A percentile compares a stretch with the other conserved stretches of the same genome.
phyloP scores from a whole-genome alignment of 208 protist species.

The Crithidia bombi region DNA sequence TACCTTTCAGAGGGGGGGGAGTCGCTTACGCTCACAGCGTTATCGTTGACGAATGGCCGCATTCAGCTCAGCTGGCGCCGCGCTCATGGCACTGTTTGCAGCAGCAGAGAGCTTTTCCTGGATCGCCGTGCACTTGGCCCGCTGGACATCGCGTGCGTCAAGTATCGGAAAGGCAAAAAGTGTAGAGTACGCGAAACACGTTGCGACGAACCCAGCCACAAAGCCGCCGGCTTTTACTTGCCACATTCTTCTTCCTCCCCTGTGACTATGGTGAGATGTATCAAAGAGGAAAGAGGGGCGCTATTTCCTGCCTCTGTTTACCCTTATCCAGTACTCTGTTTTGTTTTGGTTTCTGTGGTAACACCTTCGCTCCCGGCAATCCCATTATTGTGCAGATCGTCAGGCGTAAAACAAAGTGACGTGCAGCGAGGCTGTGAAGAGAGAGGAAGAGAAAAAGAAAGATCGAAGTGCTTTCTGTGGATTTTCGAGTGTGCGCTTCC shows the following conservation, averaged over 20 bases:
- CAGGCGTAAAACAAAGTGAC: too few species aligned
- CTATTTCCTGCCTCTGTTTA: too few species aligned
- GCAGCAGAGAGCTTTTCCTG: conserved; percentile 37
- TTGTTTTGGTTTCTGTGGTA: too few species aligned
- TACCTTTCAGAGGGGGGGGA: too few species aligned
- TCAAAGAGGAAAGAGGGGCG: too few species aligned
- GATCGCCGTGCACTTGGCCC: conserved; percentile 35
- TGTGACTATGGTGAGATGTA: too few species aligned
- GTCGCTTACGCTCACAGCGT: background rate
- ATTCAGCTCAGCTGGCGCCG: conserved; percentile 12
- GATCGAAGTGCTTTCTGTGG: background rate
- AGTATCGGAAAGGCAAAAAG: conserved; percentile 53
- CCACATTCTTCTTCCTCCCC: conserved; percentile 41
- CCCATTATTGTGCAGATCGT: too few species aligned
- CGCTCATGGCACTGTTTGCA: conserved; percentile 24
- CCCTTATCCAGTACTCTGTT: too few species aligned
- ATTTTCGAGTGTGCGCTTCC: too few species aligned
- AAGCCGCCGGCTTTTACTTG: conserved; percentile 55
- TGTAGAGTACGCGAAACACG: conserved; percentile 53
- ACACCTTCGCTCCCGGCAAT: too few species aligned
- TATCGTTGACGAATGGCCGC: background rate
- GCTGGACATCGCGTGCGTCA: conserved; percentile 47
- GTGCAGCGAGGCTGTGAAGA: too few species aligned
- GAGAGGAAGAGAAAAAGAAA: conserved; percentile 20
- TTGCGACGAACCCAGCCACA: conserved; percentile 45